Conservation (phyloP, 192 early-diverging fungal species). For the Coemansia sp. region DNA sequence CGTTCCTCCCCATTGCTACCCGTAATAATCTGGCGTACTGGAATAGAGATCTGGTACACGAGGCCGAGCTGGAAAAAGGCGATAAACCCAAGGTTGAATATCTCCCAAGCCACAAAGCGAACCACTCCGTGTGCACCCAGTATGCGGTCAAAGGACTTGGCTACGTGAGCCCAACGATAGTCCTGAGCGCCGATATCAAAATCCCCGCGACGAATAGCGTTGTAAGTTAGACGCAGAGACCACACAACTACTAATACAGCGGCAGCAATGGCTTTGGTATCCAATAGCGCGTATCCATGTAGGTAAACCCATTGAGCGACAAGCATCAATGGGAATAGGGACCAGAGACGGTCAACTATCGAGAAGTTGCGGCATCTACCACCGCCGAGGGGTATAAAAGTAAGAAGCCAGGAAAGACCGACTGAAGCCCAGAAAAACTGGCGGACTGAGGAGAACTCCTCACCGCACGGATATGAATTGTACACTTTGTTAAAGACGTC, state of each 20-base stretch:
- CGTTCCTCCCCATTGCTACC: not conserved
- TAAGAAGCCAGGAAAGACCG: slow-evolving; percentile 14
- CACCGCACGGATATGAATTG: slow-evolving; percentile 8
- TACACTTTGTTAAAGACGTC: not conserved
- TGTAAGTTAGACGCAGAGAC: slow-evolving; percentile 76
- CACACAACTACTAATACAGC: slow-evolving; percentile 63
- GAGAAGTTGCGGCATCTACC: slow-evolving; percentile 38
- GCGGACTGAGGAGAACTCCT: slow-evolving; percentile 5
- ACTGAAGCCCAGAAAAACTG: slow-evolving; percentile 34
- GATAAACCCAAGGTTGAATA: slow-evolving; percentile 76
- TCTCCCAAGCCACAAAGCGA: slow-evolving; percentile 59
- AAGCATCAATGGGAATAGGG: slow-evolving; percentile 68
- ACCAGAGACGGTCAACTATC: slow-evolving; percentile 79
- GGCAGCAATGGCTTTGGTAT: slow-evolving; percentile 43
- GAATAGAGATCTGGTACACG: slow-evolving; percentile 49
- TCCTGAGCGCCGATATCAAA: slow-evolving; percentile 71
- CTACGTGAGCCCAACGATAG: slow-evolving; percentile 72
- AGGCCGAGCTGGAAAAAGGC: slow-evolving; percentile 72
- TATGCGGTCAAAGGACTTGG: slow-evolving; percentile 2
- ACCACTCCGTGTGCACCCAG: slow-evolving; percentile 7
- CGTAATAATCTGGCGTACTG: slow-evolving; percentile 19
- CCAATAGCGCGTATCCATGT: not conserved
- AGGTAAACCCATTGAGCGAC: slow-evolving; percentile 59
- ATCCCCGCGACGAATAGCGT: slow-evolving; percentile 79
- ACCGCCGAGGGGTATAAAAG: slow-evolving; percentile 22